A percentile compares a stretch with the other conserved stretches of the same genome.
These are phyloP conservation scores for Fragaria nilgerrensis DNA, from an alignment of 306 rosid species.

Conservation along the genomic window DNA sequence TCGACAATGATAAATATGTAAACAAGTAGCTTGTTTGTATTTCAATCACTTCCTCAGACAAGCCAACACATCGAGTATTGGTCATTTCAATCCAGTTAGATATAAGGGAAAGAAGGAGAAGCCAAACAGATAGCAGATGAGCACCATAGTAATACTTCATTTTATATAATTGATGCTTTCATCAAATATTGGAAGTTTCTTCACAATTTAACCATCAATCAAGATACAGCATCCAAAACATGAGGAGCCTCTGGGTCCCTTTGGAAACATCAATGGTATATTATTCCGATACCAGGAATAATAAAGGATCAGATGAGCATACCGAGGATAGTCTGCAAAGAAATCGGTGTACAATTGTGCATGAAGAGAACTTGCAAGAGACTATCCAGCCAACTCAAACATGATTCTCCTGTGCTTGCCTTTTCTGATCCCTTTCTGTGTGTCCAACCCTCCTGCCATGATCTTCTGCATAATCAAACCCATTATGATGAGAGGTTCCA, in stretches of 20 bases:
- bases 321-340: background rate
- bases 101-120: too few species aligned
- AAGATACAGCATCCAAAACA: constrained; percentile 5
- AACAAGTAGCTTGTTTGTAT: too few species aligned
- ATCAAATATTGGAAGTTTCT: constrained; percentile 12
- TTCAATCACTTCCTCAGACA: too few species aligned
- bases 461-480: constrained; percentile 44
- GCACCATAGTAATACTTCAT: background rate
- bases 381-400: constrained; percentile 32
- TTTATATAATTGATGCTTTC: constrained; percentile 14
- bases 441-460: constrained; percentile 46
- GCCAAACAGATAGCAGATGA: too few species aligned
- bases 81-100: too few species aligned
- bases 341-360: constrained; percentile 5
- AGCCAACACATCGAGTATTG: too few species aligned
- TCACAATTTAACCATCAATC: constrained; percentile 15
- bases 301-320: background rate
- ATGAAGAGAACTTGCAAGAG: background rate
- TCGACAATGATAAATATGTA: too few species aligned
- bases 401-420: constrained; percentile 66
- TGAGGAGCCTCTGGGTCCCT: background rate
- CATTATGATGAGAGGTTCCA: constrained; percentile 46
- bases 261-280: constrained; percentile 1
- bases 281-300: constrained; percentile 1
- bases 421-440: constrained; percentile 59